A percentile compares a stretch with the other conserved stretches of the same genome.
Conservation (phyloP, 2,329 filamentous ascomycete species). For the Cladosporium sp. region DNA sequence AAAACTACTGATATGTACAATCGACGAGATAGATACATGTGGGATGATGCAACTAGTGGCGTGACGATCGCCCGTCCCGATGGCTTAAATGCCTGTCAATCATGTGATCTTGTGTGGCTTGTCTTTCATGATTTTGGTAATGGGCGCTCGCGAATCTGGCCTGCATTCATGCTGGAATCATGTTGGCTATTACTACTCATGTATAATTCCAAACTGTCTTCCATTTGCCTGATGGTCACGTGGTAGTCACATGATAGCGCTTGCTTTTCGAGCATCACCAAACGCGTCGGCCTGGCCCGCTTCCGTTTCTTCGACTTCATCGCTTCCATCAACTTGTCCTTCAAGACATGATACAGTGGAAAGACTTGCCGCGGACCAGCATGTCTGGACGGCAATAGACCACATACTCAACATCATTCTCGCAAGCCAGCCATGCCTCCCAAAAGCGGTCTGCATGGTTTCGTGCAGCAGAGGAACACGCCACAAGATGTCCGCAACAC, state of each 20-base stretch:
- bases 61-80: neutral
- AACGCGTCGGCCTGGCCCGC: no score
- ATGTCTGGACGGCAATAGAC: constrained; percentile 7
- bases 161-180: no score
- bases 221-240: no score
- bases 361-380: constrained; percentile 3
- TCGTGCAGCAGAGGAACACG: neutral
- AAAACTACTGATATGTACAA: neutral
- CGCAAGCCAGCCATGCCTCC: neutral
- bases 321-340: neutral
- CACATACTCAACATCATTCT: no score
- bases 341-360: no score
- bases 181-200: no score
- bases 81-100: no score
- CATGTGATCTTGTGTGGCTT: constrained; percentile 7
- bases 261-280: no score
- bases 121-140: no score
- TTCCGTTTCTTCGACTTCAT: constrained; percentile 2
- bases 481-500: neutral
- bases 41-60: constrained; percentile 8
- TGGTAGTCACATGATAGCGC: no score
- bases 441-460: neutral
- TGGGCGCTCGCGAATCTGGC: no score
- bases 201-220: no score
- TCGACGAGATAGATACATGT: neutral